A percentile compares a stretch with the other conserved stretches of the same genome.
Conservation (phyloP, 2,329 filamentous ascomycete species). For the Neonectria punicea region DNA sequence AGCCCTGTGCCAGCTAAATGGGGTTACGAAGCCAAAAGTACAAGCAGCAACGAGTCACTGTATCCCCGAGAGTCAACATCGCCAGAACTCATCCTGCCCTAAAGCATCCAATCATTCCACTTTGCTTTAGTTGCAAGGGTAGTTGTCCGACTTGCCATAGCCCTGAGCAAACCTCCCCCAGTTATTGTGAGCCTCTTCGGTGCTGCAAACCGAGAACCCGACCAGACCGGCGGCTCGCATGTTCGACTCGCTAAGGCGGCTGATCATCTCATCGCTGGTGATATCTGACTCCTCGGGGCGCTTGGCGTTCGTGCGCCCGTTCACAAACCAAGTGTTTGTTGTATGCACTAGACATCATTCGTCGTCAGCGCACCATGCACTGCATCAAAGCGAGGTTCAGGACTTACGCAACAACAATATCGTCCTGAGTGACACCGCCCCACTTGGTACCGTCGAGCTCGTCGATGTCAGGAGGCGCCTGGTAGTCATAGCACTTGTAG, state of each 20-base stretch:
- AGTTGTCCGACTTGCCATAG: constrained; percentile 3
- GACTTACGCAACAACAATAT: constrained; percentile 9
- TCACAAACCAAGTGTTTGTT: constrained; percentile 13
- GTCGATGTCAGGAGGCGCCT: not conserved
- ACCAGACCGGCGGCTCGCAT: constrained; percentile 10
- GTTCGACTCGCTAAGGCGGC: not conserved
- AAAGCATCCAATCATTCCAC: not conserved
- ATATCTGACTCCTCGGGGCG: constrained; percentile 3
- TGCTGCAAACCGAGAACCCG: not conserved
- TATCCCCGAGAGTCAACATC: not conserved
- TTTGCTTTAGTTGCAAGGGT: constrained; percentile 17
- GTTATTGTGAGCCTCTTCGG: constrained; percentile 15
- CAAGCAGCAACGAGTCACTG: not conserved
- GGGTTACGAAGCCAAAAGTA: not conserved
- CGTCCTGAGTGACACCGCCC: constrained; percentile 10
- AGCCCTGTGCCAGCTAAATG: not conserved
- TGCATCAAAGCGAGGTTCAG: not conserved
- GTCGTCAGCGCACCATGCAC: not conserved
- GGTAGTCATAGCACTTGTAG: constrained; percentile 15
- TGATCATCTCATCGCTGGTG: not conserved
- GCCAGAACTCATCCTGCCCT: not conserved
- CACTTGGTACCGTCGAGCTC: constrained; percentile 16
- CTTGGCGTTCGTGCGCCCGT: constrained; percentile 1
- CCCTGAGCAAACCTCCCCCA: not conserved
- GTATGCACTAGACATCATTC: not conserved